Conservation (phyloP, 192 early-diverging fungal genomes). For the Linnemannia zychae region DNA sequence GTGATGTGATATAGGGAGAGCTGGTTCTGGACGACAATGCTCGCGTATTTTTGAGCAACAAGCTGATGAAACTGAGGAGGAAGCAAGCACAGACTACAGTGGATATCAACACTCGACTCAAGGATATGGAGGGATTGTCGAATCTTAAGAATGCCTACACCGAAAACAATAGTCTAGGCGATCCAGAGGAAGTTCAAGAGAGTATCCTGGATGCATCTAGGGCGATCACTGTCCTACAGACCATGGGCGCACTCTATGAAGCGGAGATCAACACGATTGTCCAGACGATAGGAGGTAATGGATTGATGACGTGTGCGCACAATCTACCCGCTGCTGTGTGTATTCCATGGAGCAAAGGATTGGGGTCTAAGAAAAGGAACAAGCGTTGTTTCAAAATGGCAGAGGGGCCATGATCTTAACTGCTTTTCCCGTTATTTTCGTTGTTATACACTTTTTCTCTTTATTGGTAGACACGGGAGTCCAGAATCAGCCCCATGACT, state of each 20-base stretch:
- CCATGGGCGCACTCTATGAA: conserved; percentile 60
- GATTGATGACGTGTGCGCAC: neutral
- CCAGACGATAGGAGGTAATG: conserved; percentile 71
- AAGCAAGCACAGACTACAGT: conserved; percentile 60
- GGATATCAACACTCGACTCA: conserved; percentile 63
- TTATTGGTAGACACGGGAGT: conserved; percentile 61
- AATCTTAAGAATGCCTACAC: conserved; percentile 63
- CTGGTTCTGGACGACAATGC: conserved; percentile 72
- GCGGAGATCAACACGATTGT: conserved; percentile 76
- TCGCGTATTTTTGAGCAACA: conserved; percentile 75
- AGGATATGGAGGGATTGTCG: conserved; percentile 66
- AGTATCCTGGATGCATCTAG: conserved; percentile 66
- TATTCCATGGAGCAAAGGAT: neutral
- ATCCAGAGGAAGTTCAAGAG: conserved; percentile 72
- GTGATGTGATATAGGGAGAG: conserved; percentile 38
- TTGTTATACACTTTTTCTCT: neutral
- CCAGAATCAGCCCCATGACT: conserved; percentile 69
- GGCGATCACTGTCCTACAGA: conserved; percentile 65
- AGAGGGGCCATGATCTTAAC: neutral
- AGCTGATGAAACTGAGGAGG: conserved; percentile 68
- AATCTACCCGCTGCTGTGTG: neutral
- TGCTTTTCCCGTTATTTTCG: neutral
- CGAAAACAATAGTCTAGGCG: conserved; percentile 65
- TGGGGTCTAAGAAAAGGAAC: neutral
- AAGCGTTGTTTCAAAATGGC: neutral